A percentile compares a stretch with the other conserved stretches of the same genome.
These are phyloP conservation scores for Pochonia chlamydosporia DNA, from an alignment of 2,329 filamentous ascomycete genomes.

Conservation along the genomic window DNA sequence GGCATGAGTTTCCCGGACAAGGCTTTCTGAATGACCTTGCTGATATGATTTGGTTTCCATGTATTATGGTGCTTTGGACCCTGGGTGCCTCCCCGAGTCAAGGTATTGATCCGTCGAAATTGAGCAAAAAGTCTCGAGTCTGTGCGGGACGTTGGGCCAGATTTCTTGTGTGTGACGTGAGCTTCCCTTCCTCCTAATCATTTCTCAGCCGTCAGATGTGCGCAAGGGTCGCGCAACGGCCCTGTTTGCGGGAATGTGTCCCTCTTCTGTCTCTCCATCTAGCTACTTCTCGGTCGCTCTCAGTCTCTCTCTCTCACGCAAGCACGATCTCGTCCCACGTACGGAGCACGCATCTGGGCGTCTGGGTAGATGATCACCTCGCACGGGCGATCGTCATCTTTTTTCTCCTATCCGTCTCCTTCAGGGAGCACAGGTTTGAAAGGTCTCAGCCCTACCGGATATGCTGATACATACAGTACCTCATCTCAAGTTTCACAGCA, in stretches of 20 bases:
- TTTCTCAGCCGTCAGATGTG: background rate
- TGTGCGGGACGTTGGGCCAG: background rate
- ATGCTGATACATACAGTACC: constrained; percentile 6
- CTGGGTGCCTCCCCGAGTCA: background rate
- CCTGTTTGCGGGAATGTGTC: background rate
- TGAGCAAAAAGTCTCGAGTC: background rate
- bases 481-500: constrained; percentile 12
- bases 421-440: constrained; percentile 2
- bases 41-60: background rate
- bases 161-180: background rate
- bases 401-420: background rate
- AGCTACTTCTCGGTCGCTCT: too few species aligned
- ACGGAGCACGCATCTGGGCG: background rate
- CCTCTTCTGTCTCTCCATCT: too few species aligned
- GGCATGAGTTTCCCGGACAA: background rate
- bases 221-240: background rate
- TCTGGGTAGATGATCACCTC: constrained; percentile 10
- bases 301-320: constrained; percentile 2
- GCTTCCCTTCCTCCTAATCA: too few species aligned
- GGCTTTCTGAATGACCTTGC: background rate
- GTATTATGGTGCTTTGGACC: background rate
- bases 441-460: constrained; percentile 12
- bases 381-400: constrained; percentile 9
- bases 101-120: background rate
- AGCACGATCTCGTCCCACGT: constrained; percentile 10